These are phyloP conservation scores for Xylaria sp. DNA, from an alignment of 2,329 filamentous ascomycete species.

Conservation along the genomic window DNA sequence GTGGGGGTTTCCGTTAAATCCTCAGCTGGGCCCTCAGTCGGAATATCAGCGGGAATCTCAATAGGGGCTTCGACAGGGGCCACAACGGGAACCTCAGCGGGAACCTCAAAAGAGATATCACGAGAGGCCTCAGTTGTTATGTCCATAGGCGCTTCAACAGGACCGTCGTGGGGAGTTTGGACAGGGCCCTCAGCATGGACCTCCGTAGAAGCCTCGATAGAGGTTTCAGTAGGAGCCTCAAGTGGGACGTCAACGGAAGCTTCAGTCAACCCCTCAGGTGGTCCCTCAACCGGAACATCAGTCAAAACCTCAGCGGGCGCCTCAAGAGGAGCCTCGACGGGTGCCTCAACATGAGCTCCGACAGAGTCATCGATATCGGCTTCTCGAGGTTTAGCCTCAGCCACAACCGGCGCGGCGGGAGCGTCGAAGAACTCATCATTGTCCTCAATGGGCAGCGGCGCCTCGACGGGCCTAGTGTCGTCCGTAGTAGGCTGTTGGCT, in stretches of 20 bases:
- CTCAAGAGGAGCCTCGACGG: neutral
- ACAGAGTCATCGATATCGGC: neutral
- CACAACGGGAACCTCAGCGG: neutral
- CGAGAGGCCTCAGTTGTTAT: neutral
- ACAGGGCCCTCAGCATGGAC: too few relatives aligned
- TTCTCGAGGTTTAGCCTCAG: constrained; percentile 4
- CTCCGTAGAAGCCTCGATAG: neutral
- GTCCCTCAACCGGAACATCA: neutral
- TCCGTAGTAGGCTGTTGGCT: constrained; percentile 5
- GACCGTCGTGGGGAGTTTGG: too few relatives aligned
- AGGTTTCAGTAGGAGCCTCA: neutral
- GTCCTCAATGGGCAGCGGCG: constrained; percentile 13
- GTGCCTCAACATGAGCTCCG: neutral
- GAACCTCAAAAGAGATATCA: neutral
- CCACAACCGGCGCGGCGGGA: constrained; percentile 6
- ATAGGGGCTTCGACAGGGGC: neutral
- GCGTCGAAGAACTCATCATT: constrained; percentile 34
- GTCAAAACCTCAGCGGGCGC: neutral
- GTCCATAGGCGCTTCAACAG: neutral
- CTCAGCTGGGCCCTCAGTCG: neutral
- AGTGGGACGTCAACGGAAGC: neutral
- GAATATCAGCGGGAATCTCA: neutral
- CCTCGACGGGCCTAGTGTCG: constrained; percentile 10
- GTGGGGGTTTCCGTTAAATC: neutral
- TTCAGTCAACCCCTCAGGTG: neutral